These are phyloP conservation scores for Parastagonospora nodorum DNA, from an alignment of 2,329 filamentous ascomycete genomes.

Conservation along the genomic window DNA sequence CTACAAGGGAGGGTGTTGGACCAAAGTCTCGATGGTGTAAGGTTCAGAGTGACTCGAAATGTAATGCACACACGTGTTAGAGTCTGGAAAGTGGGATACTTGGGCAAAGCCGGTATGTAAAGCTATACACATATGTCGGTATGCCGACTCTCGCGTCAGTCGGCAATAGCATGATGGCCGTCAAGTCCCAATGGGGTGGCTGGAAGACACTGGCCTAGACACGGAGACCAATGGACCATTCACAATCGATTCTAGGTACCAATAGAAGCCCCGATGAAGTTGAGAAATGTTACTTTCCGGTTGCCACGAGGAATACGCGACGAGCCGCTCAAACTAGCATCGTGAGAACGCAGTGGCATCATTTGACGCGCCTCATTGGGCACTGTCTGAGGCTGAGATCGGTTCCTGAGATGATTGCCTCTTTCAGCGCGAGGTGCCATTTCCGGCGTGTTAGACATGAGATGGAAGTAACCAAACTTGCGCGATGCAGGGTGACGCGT, in stretches of 20 bases:
- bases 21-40: neutral
- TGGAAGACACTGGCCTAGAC: neutral
- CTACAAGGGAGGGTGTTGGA: neutral
- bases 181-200: neutral
- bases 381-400: neutral
- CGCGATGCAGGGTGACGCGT: neutral
- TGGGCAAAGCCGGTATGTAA: neutral
- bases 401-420: neutral
- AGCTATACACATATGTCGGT: neutral
- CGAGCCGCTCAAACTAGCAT: neutral
- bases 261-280: neutral
- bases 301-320: neutral
- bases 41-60: neutral
- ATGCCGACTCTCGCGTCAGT: neutral
- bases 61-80: neutral
- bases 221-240: neutral
- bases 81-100: neutral
- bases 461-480: neutral
- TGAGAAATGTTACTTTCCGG: neutral
- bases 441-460: neutral
- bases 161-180: neutral
- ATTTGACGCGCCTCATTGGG: neutral
- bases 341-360: neutral
- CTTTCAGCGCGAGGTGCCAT: neutral
- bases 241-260: neutral